Evolutionary conservation across 371 early-diverging fungal species (phyloP).

Genomic region (Zancudomyces culisetae): DNA sequence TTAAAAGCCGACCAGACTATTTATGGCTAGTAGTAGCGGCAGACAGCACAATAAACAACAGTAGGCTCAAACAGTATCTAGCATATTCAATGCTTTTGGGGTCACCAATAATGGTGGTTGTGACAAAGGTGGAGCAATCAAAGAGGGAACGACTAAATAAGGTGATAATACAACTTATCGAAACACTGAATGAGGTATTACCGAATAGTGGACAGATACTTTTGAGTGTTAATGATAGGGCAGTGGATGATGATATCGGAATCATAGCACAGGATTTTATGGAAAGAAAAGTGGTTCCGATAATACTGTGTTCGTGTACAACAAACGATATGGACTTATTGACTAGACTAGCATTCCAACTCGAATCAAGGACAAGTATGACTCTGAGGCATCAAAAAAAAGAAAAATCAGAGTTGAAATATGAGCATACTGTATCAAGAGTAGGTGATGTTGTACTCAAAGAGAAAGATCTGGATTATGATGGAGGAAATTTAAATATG

Average conservation of each 20-base stretch:
- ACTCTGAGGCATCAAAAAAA: background rate
- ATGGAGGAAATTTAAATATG: no score
- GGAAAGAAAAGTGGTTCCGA: background rate
- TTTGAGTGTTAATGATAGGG: background rate
- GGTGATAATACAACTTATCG: conserved; percentile 15
- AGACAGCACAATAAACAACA: conserved; percentile 4
- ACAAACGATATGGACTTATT: background rate
- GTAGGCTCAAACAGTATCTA: conserved; percentile 13
- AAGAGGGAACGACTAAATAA: conserved; percentile 7
- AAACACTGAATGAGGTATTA: conserved; percentile 5
- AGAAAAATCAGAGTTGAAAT: background rate
- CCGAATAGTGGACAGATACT: conserved; percentile 10
- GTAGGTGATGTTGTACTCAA: background rate
- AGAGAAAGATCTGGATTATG: background rate
- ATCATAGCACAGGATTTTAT: background rate
- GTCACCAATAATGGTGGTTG: conserved; percentile 13
- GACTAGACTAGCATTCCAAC: background rate
- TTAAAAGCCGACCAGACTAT: conserved; percentile 14
- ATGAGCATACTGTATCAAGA: background rate
- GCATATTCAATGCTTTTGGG: conserved; percentile 10
- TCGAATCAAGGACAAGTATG: background rate
- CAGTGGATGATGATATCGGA: background rate
- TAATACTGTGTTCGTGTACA: background rate
- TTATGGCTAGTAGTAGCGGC: conserved; percentile 15
- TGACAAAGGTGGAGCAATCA: conserved; percentile 23